Evolutionary conservation across 1,139 yeast genomes (phyloP), one percentile per base, ranked within the genome.

Genomic region (Debaryomycetaceae sp.): DNA sequence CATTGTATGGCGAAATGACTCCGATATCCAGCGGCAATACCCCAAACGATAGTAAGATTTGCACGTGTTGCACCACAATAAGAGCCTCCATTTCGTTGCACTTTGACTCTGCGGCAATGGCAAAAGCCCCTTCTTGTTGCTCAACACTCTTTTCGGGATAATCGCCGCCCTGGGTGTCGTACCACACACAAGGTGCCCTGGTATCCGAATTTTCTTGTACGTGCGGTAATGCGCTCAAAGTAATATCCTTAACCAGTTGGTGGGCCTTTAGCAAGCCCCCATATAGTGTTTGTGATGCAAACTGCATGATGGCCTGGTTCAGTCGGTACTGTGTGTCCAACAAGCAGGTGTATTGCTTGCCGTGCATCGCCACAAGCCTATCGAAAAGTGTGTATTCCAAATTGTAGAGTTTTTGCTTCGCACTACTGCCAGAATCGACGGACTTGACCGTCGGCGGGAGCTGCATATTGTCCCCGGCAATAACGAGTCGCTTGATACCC

Each of bases 111-210:
- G 45, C 35, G 23, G 18, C 7, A 11, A 5, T 15, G 22, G 33
- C 15, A 43, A 50, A 20, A 56, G 59, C 15, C 40, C 44, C 15
- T 44, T 45, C 52, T 13, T 47, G 54, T 11, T 59, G 66, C 5
- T 62, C 69, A 11, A 59, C 52, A 19, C 72, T 69, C 33, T 60
- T 60, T 38, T 80, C 90, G 2, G 73, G 77, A 40, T 63, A 81
- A 26, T 78, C 83, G 4, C 90, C 95, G n/a, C 93, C 93, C 50
- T 83, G 92, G 0, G 97, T 87, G 44, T 87, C 97, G 41, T 78
- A 76, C 95, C 96, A 87, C 2, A 85, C 57, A 32, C 67, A 61
- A 14, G 49, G 40, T 1, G 39, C 35, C 2, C 33, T 30, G 1
- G 62, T 53, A n/a, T 55, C 59, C 13, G 58, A 66, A 14, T 44